Evolutionary conservation across 805 yeast genomes (phyloP), one percentile per base, ranked within the genome.

Genomic region (Ogataea henricii): DNA sequence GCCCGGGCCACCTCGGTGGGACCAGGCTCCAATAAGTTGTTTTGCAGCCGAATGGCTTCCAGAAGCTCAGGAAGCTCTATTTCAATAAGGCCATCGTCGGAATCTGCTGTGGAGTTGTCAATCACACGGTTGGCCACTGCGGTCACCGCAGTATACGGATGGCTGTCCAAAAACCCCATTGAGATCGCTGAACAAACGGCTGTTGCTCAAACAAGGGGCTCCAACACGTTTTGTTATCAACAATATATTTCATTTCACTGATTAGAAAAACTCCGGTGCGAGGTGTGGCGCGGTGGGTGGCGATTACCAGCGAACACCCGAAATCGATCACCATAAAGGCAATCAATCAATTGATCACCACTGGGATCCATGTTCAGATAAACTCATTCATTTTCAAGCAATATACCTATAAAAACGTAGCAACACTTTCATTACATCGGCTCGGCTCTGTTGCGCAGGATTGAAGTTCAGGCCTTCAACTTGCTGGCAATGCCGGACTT

Each of bases 1-100:
- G 96, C 95, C 36, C 98, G 74, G 0, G 97, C 97, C 1, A 95
- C 92, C 64, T 94, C 99, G 27, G 73, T 66, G 42, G 83, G 72
- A 6, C 83, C 76, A 1, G 65, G 62, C 43, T 63, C 67, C 14
- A 43, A 16, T 12, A 35, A 36, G 35, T 56, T 56, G 13, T 46
- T 53, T 45, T 73, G 71, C 22, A 71, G 55, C 40, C 63, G 66
- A 45, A 80, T 76, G 21, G 82, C 73, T 40, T 83, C 82, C 29
- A 85, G 56, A 40, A 87, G 70, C 51, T 81, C 86, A 13, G 81
- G 72, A 36, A 87, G 63, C 46, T 80, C 82, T 23, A 64, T 55
- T 37, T 67, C 71, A 36, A 68, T 65, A 21, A 60, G 53, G 13
- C 69, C 73, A 43, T 72, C 73, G 36, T 72, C 77, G 21, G 68